phyloP scores from a whole-genome alignment of 331 rosid genomes.

The Acacia concinna region DNA sequence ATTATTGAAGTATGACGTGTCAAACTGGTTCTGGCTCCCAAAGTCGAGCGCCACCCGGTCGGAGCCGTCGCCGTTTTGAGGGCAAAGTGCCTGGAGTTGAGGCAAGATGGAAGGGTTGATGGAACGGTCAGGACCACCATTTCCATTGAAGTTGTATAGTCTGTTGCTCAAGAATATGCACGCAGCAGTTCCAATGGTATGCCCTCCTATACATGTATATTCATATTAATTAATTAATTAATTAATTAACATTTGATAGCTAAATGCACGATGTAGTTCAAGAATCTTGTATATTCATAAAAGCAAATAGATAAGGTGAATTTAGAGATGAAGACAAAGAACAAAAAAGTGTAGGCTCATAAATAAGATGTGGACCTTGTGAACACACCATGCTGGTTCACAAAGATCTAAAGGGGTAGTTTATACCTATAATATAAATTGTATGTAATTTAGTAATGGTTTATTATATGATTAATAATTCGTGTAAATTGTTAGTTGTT shows the following conservation, averaged over 20 bases:
- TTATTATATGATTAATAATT: background rate
- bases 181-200: conserved; percentile 68
- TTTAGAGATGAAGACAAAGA: background rate
- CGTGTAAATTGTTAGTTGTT: background rate
- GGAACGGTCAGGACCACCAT: conserved; percentile 56
- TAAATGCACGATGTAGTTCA: background rate
- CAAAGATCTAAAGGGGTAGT: background rate
- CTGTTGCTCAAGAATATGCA: conserved; percentile 55
- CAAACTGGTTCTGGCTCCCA: conserved; percentile 50
- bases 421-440: background rate
- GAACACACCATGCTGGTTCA: background rate
- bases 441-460: too few species aligned
- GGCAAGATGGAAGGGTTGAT: conserved; percentile 54
- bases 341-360: background rate
- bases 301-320: background rate
- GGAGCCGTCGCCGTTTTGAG: conserved; percentile 44
- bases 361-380: background rate
- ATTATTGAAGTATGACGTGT: conserved; percentile 52
- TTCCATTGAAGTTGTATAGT: conserved; percentile 47
- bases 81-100: conserved; percentile 52
- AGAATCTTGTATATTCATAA: background rate
- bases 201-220: conserved; percentile 47
- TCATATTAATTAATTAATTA: too few species aligned
- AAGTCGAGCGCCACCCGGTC: conserved; percentile 55
- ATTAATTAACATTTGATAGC: too few species aligned